Percentiles rank a stretch among this genome's conserved stretches.
phyloP scores from a whole-genome alignment of 2,329 filamentous ascomycete species.

The Trichoderma polysporum region DNA sequence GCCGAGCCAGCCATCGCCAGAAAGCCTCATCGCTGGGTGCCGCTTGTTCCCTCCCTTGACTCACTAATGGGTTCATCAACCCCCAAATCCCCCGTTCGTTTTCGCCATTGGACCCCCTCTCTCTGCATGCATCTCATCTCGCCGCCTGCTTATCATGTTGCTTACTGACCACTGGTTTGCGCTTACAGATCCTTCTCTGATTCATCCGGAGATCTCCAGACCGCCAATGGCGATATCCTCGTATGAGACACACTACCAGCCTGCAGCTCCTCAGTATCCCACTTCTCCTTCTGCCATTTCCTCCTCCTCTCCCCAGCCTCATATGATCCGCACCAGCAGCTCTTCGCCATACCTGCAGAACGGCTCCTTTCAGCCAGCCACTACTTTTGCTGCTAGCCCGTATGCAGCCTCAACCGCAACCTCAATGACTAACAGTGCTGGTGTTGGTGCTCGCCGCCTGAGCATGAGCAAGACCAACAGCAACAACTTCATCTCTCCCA shows the following conservation, averaged over 20 bases:
- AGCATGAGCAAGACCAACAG: slow-evolving; percentile 50
- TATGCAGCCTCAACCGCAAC: slow-evolving; percentile 48
- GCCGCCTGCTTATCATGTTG: slow-evolving; percentile 16
- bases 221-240: slow-evolving; percentile 46
- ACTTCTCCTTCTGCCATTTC: slow-evolving; percentile 63
- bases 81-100: neutral
- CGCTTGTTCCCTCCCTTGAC: slow-evolving; percentile 1
- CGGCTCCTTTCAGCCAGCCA: slow-evolving; percentile 52
- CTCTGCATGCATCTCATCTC: neutral
- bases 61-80: slow-evolving; percentile 6
- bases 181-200: slow-evolving; percentile 53
- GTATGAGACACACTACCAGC: slow-evolving; percentile 51
- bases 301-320: slow-evolving; percentile 48
- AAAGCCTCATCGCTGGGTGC: neutral
- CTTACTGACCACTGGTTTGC: slow-evolving; percentile 39
- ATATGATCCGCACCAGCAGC: slow-evolving; percentile 52
- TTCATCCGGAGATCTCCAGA: slow-evolving; percentile 54
- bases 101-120: neutral
- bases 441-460: slow-evolving; percentile 55
- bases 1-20: slow-evolving; percentile 1
- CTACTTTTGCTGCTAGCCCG: slow-evolving; percentile 54
- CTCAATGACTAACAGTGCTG: slow-evolving; percentile 3
- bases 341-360: slow-evolving; percentile 67
- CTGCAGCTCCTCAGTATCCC: slow-evolving; percentile 45
- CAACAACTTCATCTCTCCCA: slow-evolving; percentile 64